phyloP scores from a whole-genome alignment of 495 filamentous ascomycete genomes.

The Bathelium albidoporum region DNA sequence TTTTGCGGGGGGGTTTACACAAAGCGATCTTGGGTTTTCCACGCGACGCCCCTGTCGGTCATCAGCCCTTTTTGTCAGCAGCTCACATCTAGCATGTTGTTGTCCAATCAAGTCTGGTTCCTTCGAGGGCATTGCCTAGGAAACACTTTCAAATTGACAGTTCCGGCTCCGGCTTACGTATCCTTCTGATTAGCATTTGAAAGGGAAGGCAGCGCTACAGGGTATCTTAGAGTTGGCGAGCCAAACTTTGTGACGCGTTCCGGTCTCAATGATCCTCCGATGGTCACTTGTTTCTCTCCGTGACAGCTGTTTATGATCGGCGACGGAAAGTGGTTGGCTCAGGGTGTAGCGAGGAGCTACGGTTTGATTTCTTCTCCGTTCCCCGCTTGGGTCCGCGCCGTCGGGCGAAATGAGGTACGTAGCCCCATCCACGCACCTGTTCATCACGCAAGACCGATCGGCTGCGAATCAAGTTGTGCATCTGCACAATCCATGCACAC shows the following conservation, averaged over 20 bases:
- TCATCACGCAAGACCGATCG: neutral
- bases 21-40: neutral
- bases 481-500: too few relatives aligned
- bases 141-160: neutral
- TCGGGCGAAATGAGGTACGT: neutral
- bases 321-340: neutral
- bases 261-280: neutral
- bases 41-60: neutral
- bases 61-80: conserved; percentile 1
- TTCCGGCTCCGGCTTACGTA: too few relatives aligned
- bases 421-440: neutral
- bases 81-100: neutral
- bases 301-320: neutral
- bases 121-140: neutral
- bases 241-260: neutral
- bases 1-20: neutral
- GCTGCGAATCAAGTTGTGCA: too few relatives aligned
- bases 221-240: neutral
- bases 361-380: neutral
- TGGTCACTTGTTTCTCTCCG: neutral
- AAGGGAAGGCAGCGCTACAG: neutral
- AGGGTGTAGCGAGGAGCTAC: neutral
- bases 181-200: neutral
- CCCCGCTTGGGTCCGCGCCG: neutral
- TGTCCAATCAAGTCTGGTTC: neutral